Conservation (phyloP, 2,329 filamentous ascomycete species). For the Sporothrix mexicana region DNA sequence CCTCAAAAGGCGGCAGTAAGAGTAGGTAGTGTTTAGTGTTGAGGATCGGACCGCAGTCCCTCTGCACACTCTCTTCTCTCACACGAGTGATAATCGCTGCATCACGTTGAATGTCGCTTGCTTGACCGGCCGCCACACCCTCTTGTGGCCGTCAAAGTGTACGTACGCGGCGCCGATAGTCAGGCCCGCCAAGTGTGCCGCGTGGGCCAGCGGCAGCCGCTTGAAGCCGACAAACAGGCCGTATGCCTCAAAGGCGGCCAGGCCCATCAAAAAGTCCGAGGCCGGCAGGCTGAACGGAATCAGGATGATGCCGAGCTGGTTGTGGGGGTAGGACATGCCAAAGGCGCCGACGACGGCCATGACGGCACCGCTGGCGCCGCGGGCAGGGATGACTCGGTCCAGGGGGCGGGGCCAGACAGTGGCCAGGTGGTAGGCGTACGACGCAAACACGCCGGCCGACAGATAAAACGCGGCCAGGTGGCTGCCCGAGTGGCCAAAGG, state of each 20-base stretch:
- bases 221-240: constrained; percentile 39
- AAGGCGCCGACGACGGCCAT: constrained; percentile 40
- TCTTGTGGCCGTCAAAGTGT: constrained; percentile 33
- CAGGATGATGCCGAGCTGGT: constrained; percentile 37
- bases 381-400: constrained; percentile 35
- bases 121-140: constrained; percentile 38
- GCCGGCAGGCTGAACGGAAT: constrained; percentile 38
- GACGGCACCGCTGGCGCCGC: constrained; percentile 42
- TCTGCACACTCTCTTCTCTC: background rate
- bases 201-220: constrained; percentile 38
- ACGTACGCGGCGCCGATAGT: constrained; percentile 40
- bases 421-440: constrained; percentile 38
- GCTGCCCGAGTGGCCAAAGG: constrained; percentile 39
- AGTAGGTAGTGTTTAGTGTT: background rate
- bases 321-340: constrained; percentile 37
- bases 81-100: constrained; percentile 24
- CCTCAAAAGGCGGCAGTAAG: background rate
- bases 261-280: constrained; percentile 35
- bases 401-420: constrained; percentile 36
- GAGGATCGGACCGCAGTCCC: background rate
- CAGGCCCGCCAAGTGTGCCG: constrained; percentile 40
- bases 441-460: constrained; percentile 38
- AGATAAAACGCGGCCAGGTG: constrained; percentile 42
- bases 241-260: constrained; percentile 39
- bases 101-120: constrained; percentile 35